phyloP scores from a whole-genome alignment of 1,139 yeast genomes.

The Petasospora fabianii region DNA sequence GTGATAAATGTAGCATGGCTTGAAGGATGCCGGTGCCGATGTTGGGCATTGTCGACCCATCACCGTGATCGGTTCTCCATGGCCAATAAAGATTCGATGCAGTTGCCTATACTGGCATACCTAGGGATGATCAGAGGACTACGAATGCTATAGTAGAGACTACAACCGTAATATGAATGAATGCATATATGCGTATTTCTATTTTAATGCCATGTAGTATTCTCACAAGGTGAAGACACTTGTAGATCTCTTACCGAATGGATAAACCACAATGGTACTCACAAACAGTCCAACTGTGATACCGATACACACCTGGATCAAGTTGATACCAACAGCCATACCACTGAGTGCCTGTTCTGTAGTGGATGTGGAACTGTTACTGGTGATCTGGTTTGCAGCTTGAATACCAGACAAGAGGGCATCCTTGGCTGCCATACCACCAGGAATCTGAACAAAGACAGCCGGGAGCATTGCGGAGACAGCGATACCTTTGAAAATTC shows the following conservation, averaged over 20 bases:
- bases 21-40: too few species aligned
- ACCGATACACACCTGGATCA: slow-evolving; percentile 93
- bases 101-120: too few species aligned
- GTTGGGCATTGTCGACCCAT: too few species aligned
- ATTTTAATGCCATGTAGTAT: too few species aligned
- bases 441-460: slow-evolving; percentile 90
- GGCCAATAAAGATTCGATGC: too few species aligned
- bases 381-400: slow-evolving; percentile 68
- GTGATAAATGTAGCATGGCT: too few species aligned
- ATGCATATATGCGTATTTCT: too few species aligned
- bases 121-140: too few species aligned
- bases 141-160: too few species aligned
- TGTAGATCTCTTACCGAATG: slow-evolving; percentile 84
- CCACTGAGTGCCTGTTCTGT: slow-evolving; percentile 31
- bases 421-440: slow-evolving; percentile 90
- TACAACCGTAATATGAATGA: too few species aligned
- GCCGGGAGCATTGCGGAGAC: slow-evolving; percentile 96
- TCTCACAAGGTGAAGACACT: slow-evolving; percentile 71
- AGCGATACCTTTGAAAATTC: slow-evolving; percentile 90
- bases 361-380: slow-evolving; percentile 30
- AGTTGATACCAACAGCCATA: slow-evolving; percentile 71
- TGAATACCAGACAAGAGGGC: slow-evolving; percentile 75
- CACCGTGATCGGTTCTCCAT: too few species aligned
- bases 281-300: slow-evolving; percentile 92
- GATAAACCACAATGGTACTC: slow-evolving; percentile 85